Percentiles rank a stretch among this genome's conserved stretches.
Conservation (phyloP, 2,329 filamentous ascomycete genomes). For the Venturia pyrina region DNA sequence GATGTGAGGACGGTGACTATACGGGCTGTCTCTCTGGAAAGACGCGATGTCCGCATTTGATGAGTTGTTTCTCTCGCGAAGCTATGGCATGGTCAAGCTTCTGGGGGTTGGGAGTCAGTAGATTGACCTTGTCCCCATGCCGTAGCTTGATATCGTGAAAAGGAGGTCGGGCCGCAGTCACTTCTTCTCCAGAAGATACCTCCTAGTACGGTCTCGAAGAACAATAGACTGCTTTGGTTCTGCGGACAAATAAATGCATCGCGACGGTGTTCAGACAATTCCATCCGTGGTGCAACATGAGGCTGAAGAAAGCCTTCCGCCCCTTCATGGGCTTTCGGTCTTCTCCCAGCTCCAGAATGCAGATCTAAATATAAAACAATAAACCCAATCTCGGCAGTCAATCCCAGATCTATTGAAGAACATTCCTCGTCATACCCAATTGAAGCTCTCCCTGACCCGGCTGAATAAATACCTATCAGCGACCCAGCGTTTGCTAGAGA, state of each 20-base stretch:
- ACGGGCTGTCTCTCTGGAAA: constrained; percentile 12
- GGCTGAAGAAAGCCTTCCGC: neutral
- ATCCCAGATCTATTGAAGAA: neutral
- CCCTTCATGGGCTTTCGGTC: neutral
- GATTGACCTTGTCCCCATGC: neutral
- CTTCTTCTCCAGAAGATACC: neutral
- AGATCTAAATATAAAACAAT: neutral
- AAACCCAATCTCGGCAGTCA: neutral
- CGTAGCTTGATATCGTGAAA: neutral
- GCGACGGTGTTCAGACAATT: neutral
- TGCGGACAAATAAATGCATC: neutral
- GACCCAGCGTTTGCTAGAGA: neutral
- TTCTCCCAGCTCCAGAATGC: neutral
- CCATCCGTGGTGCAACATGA: neutral
- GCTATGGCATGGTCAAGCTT: neutral
- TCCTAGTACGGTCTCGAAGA: neutral
- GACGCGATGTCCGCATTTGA: constrained; percentile 14
- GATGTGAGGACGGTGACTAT: neutral
- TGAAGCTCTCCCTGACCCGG: neutral
- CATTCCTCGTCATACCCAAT: neutral
- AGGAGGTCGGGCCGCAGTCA: neutral
- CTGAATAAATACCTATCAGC: neutral
- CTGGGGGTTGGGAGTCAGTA: neutral
- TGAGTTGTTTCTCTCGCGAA: neutral
- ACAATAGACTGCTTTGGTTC: neutral